Evolutionary conservation across 1,139 yeast genomes (phyloP).

Genomic region (Diutina neorugosa): DNA sequence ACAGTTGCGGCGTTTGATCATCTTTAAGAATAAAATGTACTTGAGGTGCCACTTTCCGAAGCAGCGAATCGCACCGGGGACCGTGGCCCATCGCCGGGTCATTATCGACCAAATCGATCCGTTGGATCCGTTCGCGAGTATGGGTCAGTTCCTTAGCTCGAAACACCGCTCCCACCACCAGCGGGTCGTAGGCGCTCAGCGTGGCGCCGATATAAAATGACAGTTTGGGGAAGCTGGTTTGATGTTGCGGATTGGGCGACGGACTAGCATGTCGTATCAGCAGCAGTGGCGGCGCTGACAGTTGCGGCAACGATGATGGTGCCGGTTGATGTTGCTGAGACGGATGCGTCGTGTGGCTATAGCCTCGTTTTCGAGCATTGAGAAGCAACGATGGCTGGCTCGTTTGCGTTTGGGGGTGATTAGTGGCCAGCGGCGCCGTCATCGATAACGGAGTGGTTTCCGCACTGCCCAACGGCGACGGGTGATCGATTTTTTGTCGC

Average conservation of each 20-base stretch:
- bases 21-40: conserved; percentile 61
- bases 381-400: background rate
- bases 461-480: conserved; percentile 11
- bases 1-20: conserved; percentile 56
- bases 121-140: conserved; percentile 2
- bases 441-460: conserved; percentile 8
- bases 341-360: conserved; percentile 4
- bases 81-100: conserved; percentile 48
- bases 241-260: background rate
- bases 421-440: conserved; percentile 6
- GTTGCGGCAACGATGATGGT: conserved; percentile 31
- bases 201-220: conserved; percentile 70
- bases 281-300: conserved; percentile 20
- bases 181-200: conserved; percentile 48
- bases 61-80: conserved; percentile 24
- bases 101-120: conserved; percentile 20
- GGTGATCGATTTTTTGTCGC: conserved; percentile 17
- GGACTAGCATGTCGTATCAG: conserved; percentile 30
- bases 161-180: conserved; percentile 41
- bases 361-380: conserved; percentile 6
- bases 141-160: conserved; percentile 20
- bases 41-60: conserved; percentile 54
- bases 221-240: conserved; percentile 46
- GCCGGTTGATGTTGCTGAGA: conserved; percentile 28
- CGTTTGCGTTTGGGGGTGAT: too few species aligned